Evolutionary conservation across 345 rosid genomes (phyloP), one percentile per base, ranked within the genome.

Genomic region (Sisymbrium irio): DNA sequence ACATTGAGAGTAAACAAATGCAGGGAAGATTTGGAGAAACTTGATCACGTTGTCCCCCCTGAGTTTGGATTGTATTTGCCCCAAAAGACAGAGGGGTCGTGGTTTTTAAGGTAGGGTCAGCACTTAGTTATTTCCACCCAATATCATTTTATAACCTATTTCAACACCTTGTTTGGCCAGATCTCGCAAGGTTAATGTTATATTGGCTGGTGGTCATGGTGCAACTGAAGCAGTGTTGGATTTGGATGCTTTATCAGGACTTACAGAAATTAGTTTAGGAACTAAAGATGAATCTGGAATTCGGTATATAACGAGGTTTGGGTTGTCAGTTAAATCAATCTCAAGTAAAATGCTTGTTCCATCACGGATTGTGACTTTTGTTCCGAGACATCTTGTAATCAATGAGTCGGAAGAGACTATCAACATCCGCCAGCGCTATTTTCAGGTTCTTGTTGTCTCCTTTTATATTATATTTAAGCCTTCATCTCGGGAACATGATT

Each of bases 221-320:
- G 76, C 85, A 66, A 84, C 84, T 35, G 88, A 88, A 82, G 82
- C 91, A 62, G 32, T 78, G 73, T 65, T 93, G 67, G 89, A 93
- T 83, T 79, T 93, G 72, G 96, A 88, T 83, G 82, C 90, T 70
- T 78, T 93, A 72, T 93, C 98, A 67, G 98, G 96, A 74, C 86
- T 82, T 59, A 83, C 98, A 59, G 98, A 93, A 79, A 62, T 88
- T 78, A 84, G 85, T 81, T 79, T 91, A 79, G 91, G 85, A 79
- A 79, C 74, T 64, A 81, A 78, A 63, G 82, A 85, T 75, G 85
- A 81, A 72, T 78, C 84, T 57, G 85, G 88, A 73, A 47, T 71
- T 60, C 85, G 76, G 74, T 83, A 70, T 83, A 78, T 88, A 72
- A 74, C 81, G 47, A 91, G 86, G 83, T 91, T 91, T 67, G 97